These are phyloP conservation scores for Geopyxis carbonaria DNA, from an alignment of 495 filamentous ascomycete species.

Conservation along the genomic window DNA sequence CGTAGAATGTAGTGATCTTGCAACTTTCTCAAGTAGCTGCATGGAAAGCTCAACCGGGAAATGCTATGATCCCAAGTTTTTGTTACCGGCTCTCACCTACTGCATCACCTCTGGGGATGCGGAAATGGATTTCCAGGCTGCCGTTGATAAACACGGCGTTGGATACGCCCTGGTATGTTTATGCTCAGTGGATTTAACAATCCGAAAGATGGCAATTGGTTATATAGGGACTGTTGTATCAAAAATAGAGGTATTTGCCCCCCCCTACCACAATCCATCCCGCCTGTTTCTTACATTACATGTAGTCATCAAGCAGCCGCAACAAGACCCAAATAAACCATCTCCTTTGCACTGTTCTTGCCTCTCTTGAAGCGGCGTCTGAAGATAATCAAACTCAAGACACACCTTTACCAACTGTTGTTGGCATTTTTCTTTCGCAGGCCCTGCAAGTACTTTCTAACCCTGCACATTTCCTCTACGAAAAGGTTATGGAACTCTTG, in stretches of 20 bases:
- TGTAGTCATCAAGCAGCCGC: slow-evolving; percentile 49
- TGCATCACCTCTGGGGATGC: slow-evolving; percentile 7
- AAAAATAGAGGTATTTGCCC: slow-evolving; percentile 17
- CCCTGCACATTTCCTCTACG: slow-evolving; percentile 68
- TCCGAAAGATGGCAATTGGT: slow-evolving; percentile 12
- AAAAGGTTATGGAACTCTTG: slow-evolving; percentile 72
- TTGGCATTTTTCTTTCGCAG: slow-evolving; percentile 54
- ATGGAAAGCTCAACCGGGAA: slow-evolving; percentile 4
- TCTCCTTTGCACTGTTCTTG: slow-evolving; percentile 58
- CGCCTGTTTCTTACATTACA: slow-evolving; percentile 45
- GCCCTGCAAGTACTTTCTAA: slow-evolving; percentile 51
- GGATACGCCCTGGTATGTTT: slow-evolving; percentile 19
- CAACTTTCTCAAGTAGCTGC: background rate
- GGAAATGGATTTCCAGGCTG: slow-evolving; percentile 12
- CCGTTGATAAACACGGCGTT: slow-evolving; percentile 17
- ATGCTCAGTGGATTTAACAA: slow-evolving; percentile 10
- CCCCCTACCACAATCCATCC: background rate
- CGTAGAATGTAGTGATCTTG: background rate
- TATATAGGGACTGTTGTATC: slow-evolving; percentile 12
- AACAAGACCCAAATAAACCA: slow-evolving; percentile 63
- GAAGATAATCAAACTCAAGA: slow-evolving; percentile 24
- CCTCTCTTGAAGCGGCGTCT: slow-evolving; percentile 24
- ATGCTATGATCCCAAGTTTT: slow-evolving; percentile 18
- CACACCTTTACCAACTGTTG: slow-evolving; percentile 50
- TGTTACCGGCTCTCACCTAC: slow-evolving; percentile 19